phyloP scores from a whole-genome alignment of 306 rosid genomes.

The Quercus parvula region DNA sequence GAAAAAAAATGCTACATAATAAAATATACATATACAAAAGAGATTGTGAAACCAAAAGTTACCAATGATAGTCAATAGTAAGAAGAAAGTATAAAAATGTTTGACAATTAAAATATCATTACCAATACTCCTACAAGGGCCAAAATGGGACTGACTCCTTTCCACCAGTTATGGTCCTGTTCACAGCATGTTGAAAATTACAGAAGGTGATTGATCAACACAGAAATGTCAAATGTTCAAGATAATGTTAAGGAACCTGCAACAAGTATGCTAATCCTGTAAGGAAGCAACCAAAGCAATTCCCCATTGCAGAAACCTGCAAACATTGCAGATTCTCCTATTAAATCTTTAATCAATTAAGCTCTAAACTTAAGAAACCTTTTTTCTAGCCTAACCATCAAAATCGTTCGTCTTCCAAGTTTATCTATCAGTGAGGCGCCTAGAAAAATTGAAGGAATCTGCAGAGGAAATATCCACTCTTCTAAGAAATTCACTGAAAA shows the following conservation, averaged over 20 bases:
- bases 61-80: too few species aligned
- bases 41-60: too few species aligned
- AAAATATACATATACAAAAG: too few species aligned
- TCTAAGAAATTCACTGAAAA: background rate
- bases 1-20: too few species aligned
- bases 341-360: too few species aligned
- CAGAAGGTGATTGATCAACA: too few species aligned
- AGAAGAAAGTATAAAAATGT: background rate
- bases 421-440: conserved; percentile 13
- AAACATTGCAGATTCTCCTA: background rate
- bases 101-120: background rate
- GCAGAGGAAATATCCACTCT: background rate
- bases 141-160: background rate
- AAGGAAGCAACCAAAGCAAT: conserved; percentile 10
- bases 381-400: conserved; percentile 1
- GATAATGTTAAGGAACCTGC: background rate
- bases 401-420: conserved; percentile 20
- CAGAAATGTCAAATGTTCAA: background rate
- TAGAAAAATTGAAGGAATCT: conserved; percentile 6
- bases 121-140: conserved; percentile 17
- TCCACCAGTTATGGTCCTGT: conserved; percentile 8
- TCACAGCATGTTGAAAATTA: background rate
- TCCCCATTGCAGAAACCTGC: conserved; percentile 13
- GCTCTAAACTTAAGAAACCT: background rate
- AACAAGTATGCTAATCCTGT: conserved; percentile 1